Base-by-base conservation (phyloP, 2,329 filamentous ascomycete species). In the Rutstroemia sp. region DNA sequence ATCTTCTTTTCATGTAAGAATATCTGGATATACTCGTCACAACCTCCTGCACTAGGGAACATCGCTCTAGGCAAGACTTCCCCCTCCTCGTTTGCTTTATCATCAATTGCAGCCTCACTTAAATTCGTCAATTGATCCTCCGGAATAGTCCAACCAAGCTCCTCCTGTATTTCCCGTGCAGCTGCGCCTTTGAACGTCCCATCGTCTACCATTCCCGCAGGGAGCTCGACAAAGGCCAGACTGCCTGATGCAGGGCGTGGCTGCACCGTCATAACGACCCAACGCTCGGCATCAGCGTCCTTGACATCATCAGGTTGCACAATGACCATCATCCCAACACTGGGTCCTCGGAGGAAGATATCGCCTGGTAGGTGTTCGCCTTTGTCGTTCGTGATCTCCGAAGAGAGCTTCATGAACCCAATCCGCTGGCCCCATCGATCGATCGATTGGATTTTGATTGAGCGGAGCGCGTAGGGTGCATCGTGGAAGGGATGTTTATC, bases 111-210 rank as follows among this genome's bases (percentile, higher is more conserved):
- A 50, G 83, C 63, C 16, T 82, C 76, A 57, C 75, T 82, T 51
- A 85, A 65, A 58, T 76, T 78, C 1, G 67, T 71, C 44, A 85
- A 66, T 56, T 82, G 73, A 8, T 72, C 67, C 48, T 76, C 75
- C 3, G 69, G 67, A 39, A 85, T 82, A 49, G 72, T 73, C 10
- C 84, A 64, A 5, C 78, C 80, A 2, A 83, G 71, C 68, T 85
- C 82, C 70, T 85, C 82, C 58, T 78, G 59, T 9, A 86, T 81
- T 71, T 86, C 82, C 62, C 73, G 76, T 2, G 82, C 82, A 2
- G 82, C 82, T 0, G 75, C 73, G 23, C 82, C 82, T 12, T 74
- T 73, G 64, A 85, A 84, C 27, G 72, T 76, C 0, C 77, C 78
- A 14, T 75, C 74, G 62, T 82, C 78, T 2, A 83, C 75, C 80